phyloP scores from a whole-genome alignment of 306 rosid genomes.

The Psophocarpus tetragonolobus region DNA sequence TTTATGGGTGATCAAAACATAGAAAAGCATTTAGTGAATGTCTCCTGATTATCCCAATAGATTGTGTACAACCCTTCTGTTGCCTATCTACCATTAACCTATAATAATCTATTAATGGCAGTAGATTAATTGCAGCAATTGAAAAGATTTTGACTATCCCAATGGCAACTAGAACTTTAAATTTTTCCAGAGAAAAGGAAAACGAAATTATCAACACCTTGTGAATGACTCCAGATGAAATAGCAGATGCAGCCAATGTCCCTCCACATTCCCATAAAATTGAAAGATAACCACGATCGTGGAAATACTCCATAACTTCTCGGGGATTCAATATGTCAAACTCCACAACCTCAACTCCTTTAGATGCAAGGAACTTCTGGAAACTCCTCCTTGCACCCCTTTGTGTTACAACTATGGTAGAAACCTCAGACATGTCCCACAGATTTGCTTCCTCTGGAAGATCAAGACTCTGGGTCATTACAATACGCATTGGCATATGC shows the following conservation, averaged over 20 bases:
- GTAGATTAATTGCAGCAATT: background rate
- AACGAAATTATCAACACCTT: slow-evolving; percentile 47
- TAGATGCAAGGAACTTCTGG: slow-evolving; percentile 91
- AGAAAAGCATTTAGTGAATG: background rate
- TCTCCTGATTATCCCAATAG: background rate
- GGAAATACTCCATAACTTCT: slow-evolving; percentile 91
- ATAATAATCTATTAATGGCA: background rate
- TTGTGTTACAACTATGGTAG: slow-evolving; percentile 90
- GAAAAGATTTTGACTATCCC: background rate
- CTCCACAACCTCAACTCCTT: slow-evolving; percentile 97
- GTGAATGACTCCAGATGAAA: slow-evolving; percentile 85
- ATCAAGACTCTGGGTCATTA: slow-evolving; percentile 74
- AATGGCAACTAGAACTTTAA: slow-evolving; percentile 21
- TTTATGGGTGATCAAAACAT: background rate
- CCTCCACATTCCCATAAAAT: slow-evolving; percentile 98
- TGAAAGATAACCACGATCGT: slow-evolving; percentile 88
- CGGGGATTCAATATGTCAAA: slow-evolving; percentile 79
- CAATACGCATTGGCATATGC: slow-evolving; percentile 81
- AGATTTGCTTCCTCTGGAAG: slow-evolving; percentile 86
- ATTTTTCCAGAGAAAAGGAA: background rate
- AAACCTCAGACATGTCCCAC: slow-evolving; percentile 74
- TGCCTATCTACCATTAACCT: background rate
- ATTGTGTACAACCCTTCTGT: background rate
- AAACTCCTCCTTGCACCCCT: slow-evolving; percentile 88
- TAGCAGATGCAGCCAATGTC: slow-evolving; percentile 90